A percentile compares a stretch with the other conserved stretches of the same genome.
These are phyloP conservation scores for Yamadazyma diospyri DNA, from an alignment of 1,139 yeast genomes.

Conservation along the genomic window DNA sequence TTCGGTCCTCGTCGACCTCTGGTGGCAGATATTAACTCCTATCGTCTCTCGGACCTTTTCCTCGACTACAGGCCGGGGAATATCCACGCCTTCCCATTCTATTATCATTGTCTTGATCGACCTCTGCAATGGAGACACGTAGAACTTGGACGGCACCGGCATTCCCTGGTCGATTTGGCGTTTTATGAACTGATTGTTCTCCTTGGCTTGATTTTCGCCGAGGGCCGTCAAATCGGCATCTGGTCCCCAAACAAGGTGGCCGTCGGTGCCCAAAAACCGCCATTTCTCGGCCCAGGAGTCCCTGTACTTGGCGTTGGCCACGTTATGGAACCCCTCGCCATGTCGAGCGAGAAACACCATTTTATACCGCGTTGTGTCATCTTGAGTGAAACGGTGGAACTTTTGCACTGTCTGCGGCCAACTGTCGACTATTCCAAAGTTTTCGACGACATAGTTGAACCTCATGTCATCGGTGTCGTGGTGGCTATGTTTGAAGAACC, in stretches of 20 bases:
- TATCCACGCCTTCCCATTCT: conserved; percentile 54
- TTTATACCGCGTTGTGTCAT: conserved; percentile 44
- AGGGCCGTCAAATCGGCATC: conserved; percentile 60
- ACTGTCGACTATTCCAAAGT: conserved; percentile 44
- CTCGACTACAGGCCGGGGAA: conserved; percentile 35
- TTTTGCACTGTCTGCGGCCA: conserved; percentile 43
- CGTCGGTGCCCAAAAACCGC: conserved; percentile 55
- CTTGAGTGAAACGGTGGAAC: conserved; percentile 35
- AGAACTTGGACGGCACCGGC: conserved; percentile 53
- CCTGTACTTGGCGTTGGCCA: conserved; percentile 51
- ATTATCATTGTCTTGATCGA: conserved; percentile 54
- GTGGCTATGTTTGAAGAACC: conserved; percentile 52
- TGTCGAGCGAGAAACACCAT: conserved; percentile 65
- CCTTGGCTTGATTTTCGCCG: conserved; percentile 47
- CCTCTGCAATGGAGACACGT: conserved; percentile 63
- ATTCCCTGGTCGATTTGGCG: conserved; percentile 44
- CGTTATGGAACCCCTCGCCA: conserved; percentile 76
- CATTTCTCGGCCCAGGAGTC: conserved; percentile 59
- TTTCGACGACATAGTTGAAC: conserved; percentile 43
- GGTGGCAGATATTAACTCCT: conserved; percentile 68
- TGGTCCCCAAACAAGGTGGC: conserved; percentile 61
- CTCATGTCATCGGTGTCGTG: conserved; percentile 41
- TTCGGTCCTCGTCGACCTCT: conserved; percentile 39
- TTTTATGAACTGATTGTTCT: conserved; percentile 43
- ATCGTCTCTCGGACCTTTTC: conserved; percentile 66